Conservation (phyloP, 495 filamentous ascomycete species). For the Xylaria scruposa region DNA sequence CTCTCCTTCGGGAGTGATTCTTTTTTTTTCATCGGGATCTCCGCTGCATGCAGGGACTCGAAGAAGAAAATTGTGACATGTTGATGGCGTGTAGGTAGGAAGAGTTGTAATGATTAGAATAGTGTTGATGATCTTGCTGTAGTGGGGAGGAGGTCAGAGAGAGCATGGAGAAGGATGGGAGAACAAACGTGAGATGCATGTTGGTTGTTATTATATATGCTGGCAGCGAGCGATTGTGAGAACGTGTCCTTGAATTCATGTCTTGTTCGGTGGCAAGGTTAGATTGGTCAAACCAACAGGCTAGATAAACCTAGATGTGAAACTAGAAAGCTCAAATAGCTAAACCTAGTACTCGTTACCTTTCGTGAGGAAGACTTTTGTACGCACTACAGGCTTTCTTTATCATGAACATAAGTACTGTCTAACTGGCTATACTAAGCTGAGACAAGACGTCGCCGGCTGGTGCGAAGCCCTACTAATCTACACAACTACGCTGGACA, state of each 20-base stretch:
- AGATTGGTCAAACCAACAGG: background rate
- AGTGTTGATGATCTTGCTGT: background rate
- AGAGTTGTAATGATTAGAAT: background rate
- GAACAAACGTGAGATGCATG: background rate
- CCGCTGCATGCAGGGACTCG: conserved; percentile 23
- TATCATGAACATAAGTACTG: background rate
- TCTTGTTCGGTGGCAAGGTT: background rate
- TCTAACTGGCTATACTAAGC: background rate
- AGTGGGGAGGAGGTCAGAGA: background rate
- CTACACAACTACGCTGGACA: background rate
- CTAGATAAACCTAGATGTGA: background rate
- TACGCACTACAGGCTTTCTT: background rate
- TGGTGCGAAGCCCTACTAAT: background rate
- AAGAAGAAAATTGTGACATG: conserved; percentile 22
- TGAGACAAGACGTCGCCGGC: background rate
- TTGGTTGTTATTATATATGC: conserved; percentile 1
- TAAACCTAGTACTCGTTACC: background rate
- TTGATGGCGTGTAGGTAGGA: no score
- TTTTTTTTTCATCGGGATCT: conserved; percentile 29
- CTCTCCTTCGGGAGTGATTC: conserved; percentile 6
- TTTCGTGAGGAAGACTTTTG: background rate
- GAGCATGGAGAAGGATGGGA: background rate
- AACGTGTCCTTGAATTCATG: background rate
- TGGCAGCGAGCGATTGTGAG: background rate
- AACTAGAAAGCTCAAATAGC: background rate